Conservation (phyloP, 805 yeast genomes). For the Saturnispora silvae region DNA sequence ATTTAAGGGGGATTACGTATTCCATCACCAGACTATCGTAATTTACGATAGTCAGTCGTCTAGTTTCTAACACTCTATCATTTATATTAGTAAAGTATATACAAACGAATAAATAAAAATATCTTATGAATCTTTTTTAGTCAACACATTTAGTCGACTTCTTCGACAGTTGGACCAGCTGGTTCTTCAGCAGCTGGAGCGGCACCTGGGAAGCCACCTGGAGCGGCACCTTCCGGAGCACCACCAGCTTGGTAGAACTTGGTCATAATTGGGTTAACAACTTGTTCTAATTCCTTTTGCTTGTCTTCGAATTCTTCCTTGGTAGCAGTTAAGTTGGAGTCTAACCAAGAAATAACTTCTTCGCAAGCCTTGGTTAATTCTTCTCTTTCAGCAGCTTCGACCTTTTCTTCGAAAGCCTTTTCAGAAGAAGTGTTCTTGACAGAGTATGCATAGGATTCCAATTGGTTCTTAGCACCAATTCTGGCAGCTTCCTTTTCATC, state of each 20-base stretch:
- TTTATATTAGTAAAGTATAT: conserved; percentile 4
- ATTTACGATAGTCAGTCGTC: no score
- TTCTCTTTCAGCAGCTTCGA: conserved; percentile 37
- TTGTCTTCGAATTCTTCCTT: conserved; percentile 85
- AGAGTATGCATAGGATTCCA: conserved; percentile 92
- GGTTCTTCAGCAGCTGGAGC: conserved; percentile 45
- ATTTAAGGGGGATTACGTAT: no score
- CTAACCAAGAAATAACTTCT: conserved; percentile 86
- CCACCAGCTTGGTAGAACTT: conserved; percentile 95
- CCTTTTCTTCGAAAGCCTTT: conserved; percentile 71
- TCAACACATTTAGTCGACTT: conserved; percentile 46
- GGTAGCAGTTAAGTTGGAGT: conserved; percentile 83
- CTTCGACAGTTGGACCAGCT: conserved; percentile 75
- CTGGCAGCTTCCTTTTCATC: conserved; percentile 69
- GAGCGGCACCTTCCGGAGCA: conserved; percentile 50
- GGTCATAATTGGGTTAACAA: conserved; percentile 94
- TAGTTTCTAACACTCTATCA: no score
- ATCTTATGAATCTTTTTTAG: not conserved
- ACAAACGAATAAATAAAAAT: not conserved
- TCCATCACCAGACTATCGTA: no score
- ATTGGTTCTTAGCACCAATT: conserved; percentile 87
- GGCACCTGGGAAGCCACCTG: conserved; percentile 39
- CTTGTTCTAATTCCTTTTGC: conserved; percentile 91
- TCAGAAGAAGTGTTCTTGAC: conserved; percentile 75
- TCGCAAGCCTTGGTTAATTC: conserved; percentile 69